phyloP scores from a whole-genome alignment of 2,329 filamentous ascomycete genomes.

The Nothomitra cinnamomea region DNA sequence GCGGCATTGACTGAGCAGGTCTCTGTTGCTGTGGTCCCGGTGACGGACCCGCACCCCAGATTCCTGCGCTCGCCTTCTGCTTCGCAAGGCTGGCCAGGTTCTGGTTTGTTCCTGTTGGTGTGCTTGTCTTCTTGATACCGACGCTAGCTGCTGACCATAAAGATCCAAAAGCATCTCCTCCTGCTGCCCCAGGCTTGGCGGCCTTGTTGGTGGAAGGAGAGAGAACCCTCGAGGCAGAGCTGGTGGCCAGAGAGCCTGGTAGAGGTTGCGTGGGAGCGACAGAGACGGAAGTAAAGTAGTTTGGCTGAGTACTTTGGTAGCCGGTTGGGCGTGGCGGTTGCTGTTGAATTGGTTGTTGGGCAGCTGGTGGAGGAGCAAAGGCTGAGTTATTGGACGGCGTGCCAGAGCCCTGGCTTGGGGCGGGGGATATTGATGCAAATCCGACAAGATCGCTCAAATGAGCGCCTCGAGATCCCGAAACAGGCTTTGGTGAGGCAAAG shows the following conservation, averaged over 20 bases:
- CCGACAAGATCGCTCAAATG: slow-evolving; percentile 66
- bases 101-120: slow-evolving; percentile 45
- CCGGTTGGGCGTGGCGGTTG: slow-evolving; percentile 26
- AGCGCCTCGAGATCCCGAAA: slow-evolving; percentile 65
- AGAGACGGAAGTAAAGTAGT: slow-evolving; percentile 81
- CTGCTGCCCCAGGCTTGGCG: slow-evolving; percentile 16
- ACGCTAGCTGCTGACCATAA: slow-evolving; percentile 57
- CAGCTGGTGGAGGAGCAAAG: slow-evolving; percentile 42
- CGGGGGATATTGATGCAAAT: slow-evolving; percentile 66
- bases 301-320: slow-evolving; percentile 67
- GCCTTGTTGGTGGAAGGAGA: not conserved
- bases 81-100: slow-evolving; percentile 93
- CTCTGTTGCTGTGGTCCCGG: slow-evolving; percentile 7
- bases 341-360: slow-evolving; percentile 31
- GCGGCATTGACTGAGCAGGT: slow-evolving; percentile 13
- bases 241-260: slow-evolving; percentile 10
- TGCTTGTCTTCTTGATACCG: slow-evolving; percentile 55
- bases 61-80: slow-evolving; percentile 85
- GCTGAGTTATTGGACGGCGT: slow-evolving; percentile 38
- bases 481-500: slow-evolving; percentile 67
- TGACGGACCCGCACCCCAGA: slow-evolving; percentile 62
- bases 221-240: slow-evolving; percentile 7
- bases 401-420: slow-evolving; percentile 34
- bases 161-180: slow-evolving; percentile 73
- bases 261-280: slow-evolving; percentile 20